Conservation (phyloP, 805 yeast species). For the Kluyveromyces lactis region DNA sequence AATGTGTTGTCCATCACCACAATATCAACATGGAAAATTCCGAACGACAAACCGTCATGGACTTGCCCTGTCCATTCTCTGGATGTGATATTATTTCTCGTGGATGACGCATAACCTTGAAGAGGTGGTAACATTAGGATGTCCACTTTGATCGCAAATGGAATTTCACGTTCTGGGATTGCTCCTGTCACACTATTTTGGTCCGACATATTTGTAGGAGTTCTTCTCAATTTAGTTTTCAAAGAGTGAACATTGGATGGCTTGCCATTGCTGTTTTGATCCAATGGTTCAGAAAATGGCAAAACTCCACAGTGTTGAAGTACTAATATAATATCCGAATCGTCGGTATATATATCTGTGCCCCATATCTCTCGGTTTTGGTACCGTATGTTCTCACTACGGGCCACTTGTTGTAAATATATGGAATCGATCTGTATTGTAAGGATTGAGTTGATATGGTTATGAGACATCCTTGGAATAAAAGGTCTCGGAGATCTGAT, state of each 20-base stretch:
- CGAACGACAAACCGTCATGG: constrained; percentile 77
- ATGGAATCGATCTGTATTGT: constrained; percentile 17
- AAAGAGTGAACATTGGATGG: constrained; percentile 1
- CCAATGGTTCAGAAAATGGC: constrained; percentile 27
- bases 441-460: constrained; percentile 17
- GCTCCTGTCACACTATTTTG: constrained; percentile 24
- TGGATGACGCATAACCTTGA: constrained; percentile 54
- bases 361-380: constrained; percentile 73
- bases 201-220: constrained; percentile 36
- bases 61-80: constrained; percentile 54
- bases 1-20: constrained; percentile 18
- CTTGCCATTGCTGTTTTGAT: constrained; percentile 13
- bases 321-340: constrained; percentile 72
- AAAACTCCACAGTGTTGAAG: constrained; percentile 69
- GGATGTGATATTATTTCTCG: constrained; percentile 61
- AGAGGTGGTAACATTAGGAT: constrained; percentile 59
- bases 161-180: constrained; percentile 12
- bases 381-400: constrained; percentile 35
- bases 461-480: constrained; percentile 16
- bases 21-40: constrained; percentile 39
- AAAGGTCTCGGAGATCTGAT: constrained; percentile 18
- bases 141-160: constrained; percentile 28
- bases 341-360: constrained; percentile 87
- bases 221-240: constrained; percentile 18
- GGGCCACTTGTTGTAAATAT: constrained; percentile 19